Conservation (phyloP, 2,329 filamentous ascomycete genomes). For the Fusarium nisikadoi region DNA sequence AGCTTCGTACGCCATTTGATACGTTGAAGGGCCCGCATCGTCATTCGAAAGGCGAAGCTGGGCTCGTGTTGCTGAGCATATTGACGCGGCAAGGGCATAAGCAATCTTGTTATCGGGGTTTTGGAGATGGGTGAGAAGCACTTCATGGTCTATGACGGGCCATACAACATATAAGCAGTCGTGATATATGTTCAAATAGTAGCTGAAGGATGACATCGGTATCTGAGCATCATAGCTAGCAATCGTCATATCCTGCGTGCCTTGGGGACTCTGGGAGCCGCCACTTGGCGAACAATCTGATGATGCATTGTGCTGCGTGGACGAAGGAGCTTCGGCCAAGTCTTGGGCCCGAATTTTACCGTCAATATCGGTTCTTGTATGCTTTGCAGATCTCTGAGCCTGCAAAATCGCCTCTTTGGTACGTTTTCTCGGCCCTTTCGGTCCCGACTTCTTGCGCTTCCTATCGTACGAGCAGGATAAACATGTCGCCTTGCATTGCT, state of each 20-base stretch:
- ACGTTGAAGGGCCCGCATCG: not conserved
- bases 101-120: conserved; percentile 3
- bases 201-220: conserved; percentile 3
- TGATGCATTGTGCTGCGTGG: not conserved
- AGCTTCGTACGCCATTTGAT: conserved; percentile 1
- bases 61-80: conserved; percentile 20
- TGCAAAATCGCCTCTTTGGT: conserved; percentile 24
- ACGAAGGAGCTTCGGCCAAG: not conserved
- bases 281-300: not conserved
- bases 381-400: not conserved
- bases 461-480: conserved; percentile 18
- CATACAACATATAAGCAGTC: conserved; percentile 10
- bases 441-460: conserved; percentile 22
- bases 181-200: conserved; percentile 15
- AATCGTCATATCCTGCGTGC: not conserved
- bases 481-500: not conserved
- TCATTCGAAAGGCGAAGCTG: conserved; percentile 13
- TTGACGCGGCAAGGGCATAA: conserved; percentile 12
- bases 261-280: not conserved
- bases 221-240: not conserved
- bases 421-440: conserved; percentile 21
- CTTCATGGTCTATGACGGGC: conserved; percentile 8
- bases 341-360: not conserved
- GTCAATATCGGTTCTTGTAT: not conserved
- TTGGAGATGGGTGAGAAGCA: not conserved